Conservation (phyloP, 495 filamentous ascomycete genomes). For the Lindgomyces ingoldianus region DNA sequence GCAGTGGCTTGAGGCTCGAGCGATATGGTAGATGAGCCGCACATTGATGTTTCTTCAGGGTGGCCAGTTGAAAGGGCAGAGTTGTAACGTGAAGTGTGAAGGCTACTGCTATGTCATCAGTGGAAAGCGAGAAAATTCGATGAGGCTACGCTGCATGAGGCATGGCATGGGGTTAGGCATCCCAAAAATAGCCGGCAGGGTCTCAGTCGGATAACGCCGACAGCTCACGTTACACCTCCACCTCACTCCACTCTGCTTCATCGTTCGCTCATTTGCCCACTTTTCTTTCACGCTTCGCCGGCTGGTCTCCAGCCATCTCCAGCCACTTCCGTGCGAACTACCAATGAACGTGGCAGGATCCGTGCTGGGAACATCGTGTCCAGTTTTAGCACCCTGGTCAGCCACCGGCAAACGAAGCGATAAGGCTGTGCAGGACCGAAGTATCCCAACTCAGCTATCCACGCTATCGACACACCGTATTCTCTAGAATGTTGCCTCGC, state of each 20-base stretch:
- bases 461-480: slow-evolving; percentile 38
- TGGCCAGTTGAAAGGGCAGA: slow-evolving; percentile 14
- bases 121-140: slow-evolving; percentile 7
- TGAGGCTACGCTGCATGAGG: slow-evolving; percentile 16
- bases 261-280: not conserved
- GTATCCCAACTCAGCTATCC: slow-evolving; percentile 18
- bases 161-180: not conserved
- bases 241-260: not conserved
- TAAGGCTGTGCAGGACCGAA: slow-evolving; percentile 26
- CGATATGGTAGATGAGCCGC: not conserved
- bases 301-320: slow-evolving; percentile 16
- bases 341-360: not conserved
- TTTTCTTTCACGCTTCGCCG: not conserved
- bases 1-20: slow-evolving; percentile 23
- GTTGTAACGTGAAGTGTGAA: slow-evolving; percentile 9
- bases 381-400: slow-evolving; percentile 6
- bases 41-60: not conserved
- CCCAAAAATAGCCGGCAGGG: slow-evolving; percentile 22
- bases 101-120: slow-evolving; percentile 10
- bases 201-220: slow-evolving; percentile 2
- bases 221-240: not conserved
- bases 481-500: slow-evolving; percentile 18
- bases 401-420: not conserved
- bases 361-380: not conserved
- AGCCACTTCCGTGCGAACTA: slow-evolving; percentile 9